phyloP scores from a whole-genome alignment of 1,284 basidiomycete species.

The Tilletia caries region DNA sequence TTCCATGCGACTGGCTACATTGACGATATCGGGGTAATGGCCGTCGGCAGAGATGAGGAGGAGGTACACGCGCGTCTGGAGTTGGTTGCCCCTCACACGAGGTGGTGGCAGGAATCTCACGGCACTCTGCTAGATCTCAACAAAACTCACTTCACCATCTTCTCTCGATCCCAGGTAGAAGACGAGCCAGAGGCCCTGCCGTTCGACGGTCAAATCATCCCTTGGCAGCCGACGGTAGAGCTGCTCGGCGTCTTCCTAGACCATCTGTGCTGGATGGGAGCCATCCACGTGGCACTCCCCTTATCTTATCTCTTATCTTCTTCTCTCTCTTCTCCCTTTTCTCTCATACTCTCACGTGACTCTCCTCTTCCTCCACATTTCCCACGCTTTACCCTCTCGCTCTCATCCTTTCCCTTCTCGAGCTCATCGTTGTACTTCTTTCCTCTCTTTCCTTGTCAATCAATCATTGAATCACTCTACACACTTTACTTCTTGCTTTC shows the following conservation, averaged over 20 bases:
- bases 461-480: no score
- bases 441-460: no score
- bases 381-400: no score
- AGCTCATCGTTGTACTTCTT: no score
- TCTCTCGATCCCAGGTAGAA: background rate
- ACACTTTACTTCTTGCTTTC: no score
- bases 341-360: no score
- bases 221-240: background rate
- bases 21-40: background rate
- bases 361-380: no score
- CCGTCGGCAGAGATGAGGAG: background rate
- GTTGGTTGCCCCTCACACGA: background rate
- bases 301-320: no score
- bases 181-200: background rate
- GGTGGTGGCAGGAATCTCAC: background rate
- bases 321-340: no score
- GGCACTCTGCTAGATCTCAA: background rate
- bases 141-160: background rate
- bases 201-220: background rate
- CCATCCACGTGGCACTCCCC: no score
- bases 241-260: background rate
- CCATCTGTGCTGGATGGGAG: no score
- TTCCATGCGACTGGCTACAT: background rate
- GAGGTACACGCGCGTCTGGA: background rate
- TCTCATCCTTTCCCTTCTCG: no score